A percentile compares a stretch with the other conserved stretches of the same genome.
phyloP scores from a whole-genome alignment of 176 grass and related monocot genomes.

The Oropetium thomaeum region DNA sequence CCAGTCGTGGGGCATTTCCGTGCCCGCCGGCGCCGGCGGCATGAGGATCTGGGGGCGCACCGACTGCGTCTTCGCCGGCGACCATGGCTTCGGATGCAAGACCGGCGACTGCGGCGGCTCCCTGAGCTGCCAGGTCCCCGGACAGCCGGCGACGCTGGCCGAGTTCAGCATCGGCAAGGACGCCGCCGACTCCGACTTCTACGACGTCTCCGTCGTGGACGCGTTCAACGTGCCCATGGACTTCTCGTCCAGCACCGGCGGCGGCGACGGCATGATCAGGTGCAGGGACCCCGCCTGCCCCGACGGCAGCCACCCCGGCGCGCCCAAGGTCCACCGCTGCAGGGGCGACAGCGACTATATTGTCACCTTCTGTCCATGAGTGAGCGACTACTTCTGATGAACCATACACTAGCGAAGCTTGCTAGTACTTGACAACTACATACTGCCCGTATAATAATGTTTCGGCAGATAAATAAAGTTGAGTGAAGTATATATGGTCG shows the following conservation, averaged over 20 bases:
- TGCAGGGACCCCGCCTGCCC: background rate
- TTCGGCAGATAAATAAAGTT: background rate
- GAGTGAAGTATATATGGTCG: background rate
- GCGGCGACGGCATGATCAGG: background rate
- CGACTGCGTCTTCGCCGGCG: constrained; percentile 20
- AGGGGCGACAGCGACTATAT: constrained; percentile 1
- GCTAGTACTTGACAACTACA: too few relatives aligned
- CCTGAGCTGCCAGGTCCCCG: background rate
- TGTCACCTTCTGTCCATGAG: background rate
- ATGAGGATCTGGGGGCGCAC: constrained; percentile 49
- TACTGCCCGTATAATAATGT: too few relatives aligned
- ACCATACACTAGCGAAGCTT: too few relatives aligned
- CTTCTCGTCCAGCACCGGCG: background rate
- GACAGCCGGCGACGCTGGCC: constrained; percentile 18
- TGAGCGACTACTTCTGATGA: too few relatives aligned
- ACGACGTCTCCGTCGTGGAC: constrained; percentile 27
- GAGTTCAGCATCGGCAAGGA: constrained; percentile 7
- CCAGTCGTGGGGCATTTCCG: constrained; percentile 8
- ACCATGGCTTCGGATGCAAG: background rate
- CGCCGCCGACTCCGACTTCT: background rate
- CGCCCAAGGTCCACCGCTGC: background rate
- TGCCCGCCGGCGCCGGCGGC: background rate
- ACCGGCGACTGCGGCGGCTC: constrained; percentile 9
- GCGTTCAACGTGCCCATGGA: constrained; percentile 12
- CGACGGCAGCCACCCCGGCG: background rate